phyloP scores from a whole-genome alignment of 1,284 basidiomycete species.

The Microbotryum saponariae region DNA sequence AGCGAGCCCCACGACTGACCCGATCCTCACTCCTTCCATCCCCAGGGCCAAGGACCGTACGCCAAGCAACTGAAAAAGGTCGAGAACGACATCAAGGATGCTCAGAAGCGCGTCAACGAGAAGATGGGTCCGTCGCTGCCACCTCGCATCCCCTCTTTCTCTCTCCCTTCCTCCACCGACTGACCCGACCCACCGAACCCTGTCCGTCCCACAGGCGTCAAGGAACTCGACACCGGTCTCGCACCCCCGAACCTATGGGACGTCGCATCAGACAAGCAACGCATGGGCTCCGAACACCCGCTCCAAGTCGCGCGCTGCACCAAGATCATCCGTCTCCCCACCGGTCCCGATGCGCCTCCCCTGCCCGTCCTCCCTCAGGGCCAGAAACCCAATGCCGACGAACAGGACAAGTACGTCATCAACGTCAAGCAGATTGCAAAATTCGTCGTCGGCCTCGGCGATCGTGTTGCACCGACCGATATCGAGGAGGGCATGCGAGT shows the following conservation, averaged over 20 bases:
- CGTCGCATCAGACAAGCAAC: conserved; percentile 49
- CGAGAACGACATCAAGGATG: conserved; percentile 88
- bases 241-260: conserved; percentile 76
- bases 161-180: background rate
- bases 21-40: conserved; percentile 25
- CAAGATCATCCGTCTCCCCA: conserved; percentile 71
- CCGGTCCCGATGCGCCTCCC: conserved; percentile 15
- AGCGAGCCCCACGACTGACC: conserved; percentile 7
- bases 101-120: conserved; percentile 95
- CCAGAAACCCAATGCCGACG: conserved; percentile 56
- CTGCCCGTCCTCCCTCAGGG: conserved; percentile 20
- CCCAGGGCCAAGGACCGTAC: conserved; percentile 95
- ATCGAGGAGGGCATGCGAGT: conserved; percentile 99
- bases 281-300: conserved; percentile 87
- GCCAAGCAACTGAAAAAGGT: conserved; percentile 79
- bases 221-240: conserved; percentile 96
- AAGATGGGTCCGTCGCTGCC: conserved; percentile 61
- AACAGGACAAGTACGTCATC: conserved; percentile 98
- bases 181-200: background rate
- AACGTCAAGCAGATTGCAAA: conserved; percentile 99
- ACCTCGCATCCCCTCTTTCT: background rate
- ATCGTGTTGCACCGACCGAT: conserved; percentile 93
- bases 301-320: conserved; percentile 97
- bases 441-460: conserved; percentile 95
- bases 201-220: conserved; percentile 49